A percentile compares a stretch with the other conserved stretches of the same genome.
Conservation (phyloP, 768 basidiomycete genomes). For the Trametes gibbosa region DNA sequence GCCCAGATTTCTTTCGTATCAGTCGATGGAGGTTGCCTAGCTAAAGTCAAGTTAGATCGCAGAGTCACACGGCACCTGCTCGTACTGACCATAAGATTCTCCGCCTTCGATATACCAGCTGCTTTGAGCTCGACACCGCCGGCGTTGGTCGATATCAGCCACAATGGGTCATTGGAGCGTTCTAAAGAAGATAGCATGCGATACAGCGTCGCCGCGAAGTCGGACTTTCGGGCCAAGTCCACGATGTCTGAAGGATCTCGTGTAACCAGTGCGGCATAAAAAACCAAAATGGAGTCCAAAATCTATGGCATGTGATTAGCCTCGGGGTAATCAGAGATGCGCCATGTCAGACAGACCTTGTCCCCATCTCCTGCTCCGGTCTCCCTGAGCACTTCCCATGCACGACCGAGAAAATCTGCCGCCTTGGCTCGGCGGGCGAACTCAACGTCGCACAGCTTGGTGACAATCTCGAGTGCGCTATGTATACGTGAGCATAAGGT, state of each 20-base stretch:
- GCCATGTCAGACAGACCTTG: conserved; percentile 38
- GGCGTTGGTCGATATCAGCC: conserved; percentile 35
- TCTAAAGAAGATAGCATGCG: conserved; percentile 22
- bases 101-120: conserved; percentile 54
- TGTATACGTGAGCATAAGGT: not conserved
- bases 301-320: conserved; percentile 38
- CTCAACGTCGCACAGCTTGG: conserved; percentile 68
- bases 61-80: not conserved
- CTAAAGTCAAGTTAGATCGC: conserved; percentile 24
- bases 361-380: conserved; percentile 61
- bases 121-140: conserved; percentile 47
- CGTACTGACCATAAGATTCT: conserved; percentile 49
- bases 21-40: conserved; percentile 35
- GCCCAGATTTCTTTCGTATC: conserved; percentile 34
- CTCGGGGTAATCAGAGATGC: too few species aligned
- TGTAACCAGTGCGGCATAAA: conserved; percentile 62
- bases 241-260: conserved; percentile 53
- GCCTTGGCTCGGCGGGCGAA: conserved; percentile 80
- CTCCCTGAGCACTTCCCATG: conserved; percentile 63
- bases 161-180: conserved; percentile 47
- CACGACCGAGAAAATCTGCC: conserved; percentile 65
- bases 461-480: conserved; percentile 76
- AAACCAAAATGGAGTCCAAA: conserved; percentile 58
- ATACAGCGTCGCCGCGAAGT: conserved; percentile 30
- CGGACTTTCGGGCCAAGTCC: conserved; percentile 46